Evolutionary conservation across 148 eudicot genomes (phyloP).

Genomic region (Vaccinium darrowii): DNA sequence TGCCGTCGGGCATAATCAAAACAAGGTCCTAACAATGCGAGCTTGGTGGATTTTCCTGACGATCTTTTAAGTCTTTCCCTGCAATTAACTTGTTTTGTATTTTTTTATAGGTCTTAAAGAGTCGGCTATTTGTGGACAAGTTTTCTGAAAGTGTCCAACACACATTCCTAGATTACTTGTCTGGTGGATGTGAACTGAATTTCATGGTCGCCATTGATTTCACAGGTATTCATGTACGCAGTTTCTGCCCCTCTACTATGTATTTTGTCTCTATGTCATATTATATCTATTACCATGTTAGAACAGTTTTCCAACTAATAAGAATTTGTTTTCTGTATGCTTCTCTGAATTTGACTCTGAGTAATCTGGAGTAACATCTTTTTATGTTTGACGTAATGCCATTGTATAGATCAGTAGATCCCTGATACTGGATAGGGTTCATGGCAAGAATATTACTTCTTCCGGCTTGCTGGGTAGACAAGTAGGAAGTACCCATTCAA

Average conservation of each 20-base stretch:
- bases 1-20: conserved; percentile 53
- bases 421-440: neutral
- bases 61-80: conserved; percentile 13
- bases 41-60: conserved; percentile 8
- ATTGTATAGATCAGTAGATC: neutral
- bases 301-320: neutral
- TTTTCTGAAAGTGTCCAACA: conserved; percentile 67
- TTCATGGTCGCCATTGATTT: conserved; percentile 99
- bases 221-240: conserved; percentile 57
- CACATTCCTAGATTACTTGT: conserved; percentile 87
- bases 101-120: conserved; percentile 68
- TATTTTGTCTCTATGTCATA: neutral
- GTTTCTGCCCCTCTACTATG: neutral
- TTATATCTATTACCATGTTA: conserved; percentile 3
- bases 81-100: conserved; percentile 13
- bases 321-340: neutral
- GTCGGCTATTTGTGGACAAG: conserved; percentile 77
- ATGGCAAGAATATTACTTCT: neutral
- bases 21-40: conserved; percentile 52
- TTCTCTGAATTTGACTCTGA: neutral
- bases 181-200: conserved; percentile 84
- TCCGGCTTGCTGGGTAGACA: neutral
- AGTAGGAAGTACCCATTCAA: neutral
- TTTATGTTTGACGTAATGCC: neutral
- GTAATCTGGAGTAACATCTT: neutral